Conservation (phyloP, 108 stramenopile genomes). For the Craspedostauros australis region DNA sequence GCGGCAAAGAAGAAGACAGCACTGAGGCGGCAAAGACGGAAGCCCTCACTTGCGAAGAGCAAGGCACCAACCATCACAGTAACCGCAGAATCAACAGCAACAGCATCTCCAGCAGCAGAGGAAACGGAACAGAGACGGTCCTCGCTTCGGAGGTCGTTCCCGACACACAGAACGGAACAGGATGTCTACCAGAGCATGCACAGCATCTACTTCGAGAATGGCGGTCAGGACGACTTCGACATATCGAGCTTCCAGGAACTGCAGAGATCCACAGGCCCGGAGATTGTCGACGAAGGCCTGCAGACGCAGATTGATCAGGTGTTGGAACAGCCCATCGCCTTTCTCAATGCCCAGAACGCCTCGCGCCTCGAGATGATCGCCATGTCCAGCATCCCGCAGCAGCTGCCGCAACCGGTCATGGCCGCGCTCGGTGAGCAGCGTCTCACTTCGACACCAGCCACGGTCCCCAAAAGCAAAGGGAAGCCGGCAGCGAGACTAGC, state of each 20-base stretch:
- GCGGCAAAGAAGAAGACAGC: no score
- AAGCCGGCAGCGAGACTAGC: background rate
- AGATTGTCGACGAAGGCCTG: constrained; percentile 26
- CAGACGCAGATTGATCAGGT: constrained; percentile 31
- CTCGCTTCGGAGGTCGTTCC: no score
- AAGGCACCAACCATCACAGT: no score
- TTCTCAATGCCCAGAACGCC: constrained; percentile 41
- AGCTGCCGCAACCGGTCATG: constrained; percentile 37
- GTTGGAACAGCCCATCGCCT: constrained; percentile 7
- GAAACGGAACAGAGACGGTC: no score
- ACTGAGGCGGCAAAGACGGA: no score
- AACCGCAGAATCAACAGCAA: no score
- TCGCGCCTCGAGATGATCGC: constrained; percentile 44
- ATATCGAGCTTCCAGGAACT: constrained; percentile 24
- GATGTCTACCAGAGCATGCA: no score
- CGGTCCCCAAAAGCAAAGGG: background rate
- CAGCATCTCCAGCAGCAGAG: no score
- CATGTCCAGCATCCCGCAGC: constrained; percentile 45
- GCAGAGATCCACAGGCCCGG: constrained; percentile 34
- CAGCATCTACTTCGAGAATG: no score
- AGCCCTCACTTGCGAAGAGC: no score
- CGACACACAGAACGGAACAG: no score
- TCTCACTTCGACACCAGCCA: background rate
- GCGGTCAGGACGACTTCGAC: constrained; percentile 5
- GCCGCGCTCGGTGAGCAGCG: constrained; percentile 14